Base-by-base conservation (phyloP, 495 filamentous ascomycete genomes). In the Cairneyella variabilis region DNA sequence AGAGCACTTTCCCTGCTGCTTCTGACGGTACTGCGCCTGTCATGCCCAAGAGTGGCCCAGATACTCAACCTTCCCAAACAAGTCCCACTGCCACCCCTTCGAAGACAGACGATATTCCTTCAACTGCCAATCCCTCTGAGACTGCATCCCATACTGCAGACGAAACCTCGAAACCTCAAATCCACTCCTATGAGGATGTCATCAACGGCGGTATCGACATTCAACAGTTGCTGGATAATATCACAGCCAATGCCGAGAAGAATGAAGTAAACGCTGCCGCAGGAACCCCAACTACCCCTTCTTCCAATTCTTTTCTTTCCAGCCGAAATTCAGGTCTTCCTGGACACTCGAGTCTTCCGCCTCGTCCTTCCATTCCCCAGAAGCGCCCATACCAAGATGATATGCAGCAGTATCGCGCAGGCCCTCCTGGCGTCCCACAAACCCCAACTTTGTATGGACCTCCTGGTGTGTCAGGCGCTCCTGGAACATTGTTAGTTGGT, bases 171-270 rank as follows among this genome's bases (percentile, higher is more conserved):
- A 53, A 48, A n/a, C 18, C 38, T 26, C 28, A 20, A 39, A 12
- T 23, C 28, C 44, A 58, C 20, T 41, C 40, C 23, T 62, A 62
- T 62, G 57, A 65, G 41, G 66, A 68, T 68, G 60, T 64, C 57
- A 48, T 64, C 61, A 71, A 61, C 65, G 62, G 66, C 57, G 62
- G 62, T 36, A 66, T 72, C 72, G 72, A 76, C 56, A 76, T 77
- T 30, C 71, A 76, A 53, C 69, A 71, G 59, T 60, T 78, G 50
- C 62, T 78, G 61, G 72, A 76, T 62, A 70, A 72, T 56, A 76
- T 79, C 45, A 75, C 73, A 63, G 68, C 72, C 47, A 69, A 64
- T 67, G 66, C 67, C 44, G 48, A 63, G 36, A 63, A 67, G 45
- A 61, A 59, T 57, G 62, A 66, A 39, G 46, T 66, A 28, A 49